These are phyloP conservation scores for Umbelopsis sp. DNA, from an alignment of 192 early-diverging fungal species.

Conservation along the genomic window DNA sequence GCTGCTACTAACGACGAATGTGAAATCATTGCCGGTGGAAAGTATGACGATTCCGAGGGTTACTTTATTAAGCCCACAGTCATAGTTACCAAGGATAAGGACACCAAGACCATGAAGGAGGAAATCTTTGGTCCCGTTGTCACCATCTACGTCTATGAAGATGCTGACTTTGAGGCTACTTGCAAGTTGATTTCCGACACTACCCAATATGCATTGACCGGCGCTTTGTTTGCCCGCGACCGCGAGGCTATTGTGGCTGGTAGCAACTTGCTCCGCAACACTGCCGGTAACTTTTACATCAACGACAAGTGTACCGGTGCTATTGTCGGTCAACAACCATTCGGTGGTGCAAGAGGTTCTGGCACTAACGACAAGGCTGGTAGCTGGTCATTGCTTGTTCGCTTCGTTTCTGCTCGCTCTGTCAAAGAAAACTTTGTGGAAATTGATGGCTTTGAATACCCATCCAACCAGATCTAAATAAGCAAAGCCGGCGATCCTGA, in stretches of 20 bases:
- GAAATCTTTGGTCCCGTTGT: conserved; percentile 98
- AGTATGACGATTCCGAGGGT: conserved; percentile 82
- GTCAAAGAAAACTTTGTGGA: conserved; percentile 96
- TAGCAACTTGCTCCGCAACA: conserved; percentile 79
- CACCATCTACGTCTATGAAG: conserved; percentile 90
- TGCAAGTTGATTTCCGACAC: conserved; percentile 78
- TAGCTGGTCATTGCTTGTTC: conserved; percentile 60
- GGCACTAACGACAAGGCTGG: conserved; percentile 99
- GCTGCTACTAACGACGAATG: conserved; percentile 67
- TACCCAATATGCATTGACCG: conserved; percentile 88
- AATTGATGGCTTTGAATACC: conserved; percentile 78
- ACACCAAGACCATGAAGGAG: conserved; percentile 84
- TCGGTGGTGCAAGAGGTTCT: conserved; percentile 90
- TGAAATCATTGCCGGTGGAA: conserved; percentile 91
- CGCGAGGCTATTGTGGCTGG: conserved; percentile 75
- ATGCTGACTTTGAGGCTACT: conserved; percentile 74
- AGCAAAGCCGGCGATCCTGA: too few relatives aligned
- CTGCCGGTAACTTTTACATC: conserved; percentile 97
- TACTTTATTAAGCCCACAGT: conserved; percentile 94
- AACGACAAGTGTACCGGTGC: conserved; percentile 99
- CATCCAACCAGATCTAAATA: conserved; percentile 75
- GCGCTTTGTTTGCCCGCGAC: conserved; percentile 89
- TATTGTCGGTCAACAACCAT: conserved; percentile 97
- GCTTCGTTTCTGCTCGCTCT: conserved; percentile 91
- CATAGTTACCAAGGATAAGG: conserved; percentile 82